Base-by-base conservation (phyloP, 2,329 filamentous ascomycete genomes). In the Emmonsiellopsis sp. region DNA sequence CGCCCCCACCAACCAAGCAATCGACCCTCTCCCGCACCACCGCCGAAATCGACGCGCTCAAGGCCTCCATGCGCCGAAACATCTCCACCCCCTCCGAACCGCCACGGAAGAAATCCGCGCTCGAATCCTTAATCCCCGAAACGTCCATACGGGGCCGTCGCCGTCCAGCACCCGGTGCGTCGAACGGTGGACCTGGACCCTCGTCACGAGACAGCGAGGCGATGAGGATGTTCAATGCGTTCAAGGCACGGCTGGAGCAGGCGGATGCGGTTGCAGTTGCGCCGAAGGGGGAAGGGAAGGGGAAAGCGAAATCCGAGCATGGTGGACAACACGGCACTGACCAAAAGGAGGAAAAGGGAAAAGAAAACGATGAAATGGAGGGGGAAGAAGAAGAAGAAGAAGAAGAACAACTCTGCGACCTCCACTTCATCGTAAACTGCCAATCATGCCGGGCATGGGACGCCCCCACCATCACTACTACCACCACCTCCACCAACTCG, bases 371-470 rank as follows among this genome's bases (percentile, higher is more conserved):
- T 6, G 26, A n/a, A 26, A 26, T 3, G 20, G 20, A 26, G 20
- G 20, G 20, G 20, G 16, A 45, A n/a, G 26, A n/a, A n/a, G 43
- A 45, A 15, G 5, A 47, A 47, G 59, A 59, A 41, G 82, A 86
- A 40, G 89, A 94, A 66, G 84, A 83, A 2, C 79, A 79, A 49
- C 77, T 94, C 3, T 98, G 93, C 65, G 93, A 97, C 67, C 73
- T 98, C 37, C 93, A 98, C 68, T 98, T 97, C 69, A 94, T 98
- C 58, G 87, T 87, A 48, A 88, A 94, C 63, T 98, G 93, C 69
- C 89, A 95, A 66, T 95, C 89, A 44, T 97, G 93, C 69, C 83
- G 82, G 55, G 81, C 85, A 0, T 95, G 91, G 89, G 87, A 94
- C 63, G 79, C 84, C 46, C 32, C 5, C n/a, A 40, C 38, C n/a